A percentile compares a stretch with the other conserved stretches of the same genome.
Conservation (phyloP, 2,329 filamentous ascomycete species). For the Penicillium aurantiogriseum region DNA sequence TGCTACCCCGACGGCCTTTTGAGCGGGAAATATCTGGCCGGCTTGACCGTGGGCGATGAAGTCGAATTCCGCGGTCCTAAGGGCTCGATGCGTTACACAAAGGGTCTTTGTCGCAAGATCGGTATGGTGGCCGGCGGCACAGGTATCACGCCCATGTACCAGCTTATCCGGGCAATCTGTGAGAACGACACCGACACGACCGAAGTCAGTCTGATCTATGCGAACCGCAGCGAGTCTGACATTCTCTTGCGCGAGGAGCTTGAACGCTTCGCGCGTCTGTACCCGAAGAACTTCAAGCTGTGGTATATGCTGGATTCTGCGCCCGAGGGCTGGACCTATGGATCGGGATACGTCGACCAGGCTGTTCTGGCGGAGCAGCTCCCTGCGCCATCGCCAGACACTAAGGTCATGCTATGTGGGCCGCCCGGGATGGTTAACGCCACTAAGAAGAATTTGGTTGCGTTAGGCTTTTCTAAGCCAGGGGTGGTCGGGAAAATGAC, state of each 20-base stretch:
- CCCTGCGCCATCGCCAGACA: conserved; percentile 46
- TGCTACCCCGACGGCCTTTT: conserved; percentile 35
- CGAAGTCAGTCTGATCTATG: conserved; percentile 58
- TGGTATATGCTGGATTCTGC: conserved; percentile 56
- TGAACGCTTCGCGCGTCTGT: conserved; percentile 52
- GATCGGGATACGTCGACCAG: conserved; percentile 52
- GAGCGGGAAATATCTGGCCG: conserved; percentile 31
- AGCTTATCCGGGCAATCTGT: conserved; percentile 63
- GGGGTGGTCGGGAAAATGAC: conserved; percentile 52
- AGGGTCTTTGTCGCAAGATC: conserved; percentile 32
- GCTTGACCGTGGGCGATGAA: conserved; percentile 32
- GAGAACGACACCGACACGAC: conserved; percentile 60
- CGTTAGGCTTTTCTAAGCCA: conserved; percentile 53
- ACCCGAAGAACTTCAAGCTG: conserved; percentile 56
- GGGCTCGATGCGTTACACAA: conserved; percentile 35
- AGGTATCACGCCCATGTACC: conserved; percentile 56
- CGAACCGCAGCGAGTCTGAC: conserved; percentile 58
- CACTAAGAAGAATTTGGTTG: conserved; percentile 51
- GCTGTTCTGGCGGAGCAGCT: conserved; percentile 53
- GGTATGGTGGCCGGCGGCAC: conserved; percentile 44
- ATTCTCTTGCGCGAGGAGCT: conserved; percentile 59
- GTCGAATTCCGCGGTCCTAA: conserved; percentile 40
- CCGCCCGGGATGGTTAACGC: conserved; percentile 61
- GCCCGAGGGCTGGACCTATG: conserved; percentile 49
- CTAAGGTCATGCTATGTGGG: conserved; percentile 60